Percentiles rank a stretch among this genome's conserved stretches.
Conservation (phyloP, 2,329 filamentous ascomycete species). For the Pyricularia sp. region DNA sequence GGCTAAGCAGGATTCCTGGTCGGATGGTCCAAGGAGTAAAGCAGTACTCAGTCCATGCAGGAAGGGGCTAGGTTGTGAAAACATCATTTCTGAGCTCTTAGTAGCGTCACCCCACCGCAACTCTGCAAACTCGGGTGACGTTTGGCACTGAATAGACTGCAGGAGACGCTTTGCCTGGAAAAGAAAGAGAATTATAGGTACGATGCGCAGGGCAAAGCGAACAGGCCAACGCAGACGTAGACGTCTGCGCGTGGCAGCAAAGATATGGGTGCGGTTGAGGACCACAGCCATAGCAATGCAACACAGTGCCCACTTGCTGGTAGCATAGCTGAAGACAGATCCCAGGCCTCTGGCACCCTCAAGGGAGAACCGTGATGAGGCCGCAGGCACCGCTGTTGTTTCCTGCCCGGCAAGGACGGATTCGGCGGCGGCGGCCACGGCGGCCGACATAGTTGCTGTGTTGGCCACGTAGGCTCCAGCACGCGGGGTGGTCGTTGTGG, state of each 20-base stretch:
- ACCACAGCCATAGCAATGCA: conserved; percentile 79
- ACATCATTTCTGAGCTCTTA: conserved; percentile 55
- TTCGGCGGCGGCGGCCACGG: conserved; percentile 22
- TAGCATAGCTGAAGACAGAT: conserved; percentile 80
- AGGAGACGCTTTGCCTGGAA: conserved; percentile 58
- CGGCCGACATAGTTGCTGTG: conserved; percentile 13
- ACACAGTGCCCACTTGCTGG: conserved; percentile 80
- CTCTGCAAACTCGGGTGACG: conserved; percentile 56
- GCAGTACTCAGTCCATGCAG: conserved; percentile 60
- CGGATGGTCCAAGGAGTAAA: conserved; percentile 60
- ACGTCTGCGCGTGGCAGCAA: conserved; percentile 73
- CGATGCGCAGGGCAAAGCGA: conserved; percentile 54
- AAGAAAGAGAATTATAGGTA: conserved; percentile 58
- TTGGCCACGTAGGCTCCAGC: conserved; percentile 28
- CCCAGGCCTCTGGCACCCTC: conserved; percentile 58
- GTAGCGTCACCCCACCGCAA: conserved; percentile 56
- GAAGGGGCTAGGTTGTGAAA: conserved; percentile 54
- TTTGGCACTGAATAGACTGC: conserved; percentile 86
- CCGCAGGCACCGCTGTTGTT: conserved; percentile 17
- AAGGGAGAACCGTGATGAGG: conserved; percentile 36
- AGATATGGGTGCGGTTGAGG: conserved; percentile 85
- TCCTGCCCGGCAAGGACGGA: conserved; percentile 23
- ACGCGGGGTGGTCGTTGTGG: conserved; percentile 26
- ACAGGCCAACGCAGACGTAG: conserved; percentile 63
- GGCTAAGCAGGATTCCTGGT: conserved; percentile 61